Base-by-base conservation (phyloP, 2,329 filamentous ascomycete genomes). In the Botryotinia calthae region DNA sequence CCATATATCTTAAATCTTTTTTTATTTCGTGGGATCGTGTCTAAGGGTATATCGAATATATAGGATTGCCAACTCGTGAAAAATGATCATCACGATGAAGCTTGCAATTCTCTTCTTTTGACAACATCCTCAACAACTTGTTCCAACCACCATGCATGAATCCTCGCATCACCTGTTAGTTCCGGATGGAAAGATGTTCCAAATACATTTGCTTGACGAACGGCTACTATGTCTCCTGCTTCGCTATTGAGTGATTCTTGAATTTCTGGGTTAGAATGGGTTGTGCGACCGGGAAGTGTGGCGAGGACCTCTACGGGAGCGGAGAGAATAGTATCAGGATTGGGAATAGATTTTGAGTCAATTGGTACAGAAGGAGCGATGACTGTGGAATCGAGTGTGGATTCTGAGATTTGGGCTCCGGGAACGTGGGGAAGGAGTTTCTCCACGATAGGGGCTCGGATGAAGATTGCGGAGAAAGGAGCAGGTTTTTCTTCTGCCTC, bases 131-230 rank as follows among this genome's bases (percentile, higher is more conserved):
- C 80, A 67, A 86, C 79, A 46, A 94, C 92, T 82, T 95, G 89
- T 77, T 87, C 84, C 80, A 99, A 80, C 96, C 96, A 99, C 96
- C 96, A 98, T 7, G 89, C 86, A 82, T 99, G 96, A 79, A 98
- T 97, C 72, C 96, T 88, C 72, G 90, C 85, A 83, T 99, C 96
- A 12, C 90, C 88, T 0, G 95, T 98, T 81, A 99, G 82, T 82
- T 99, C 96, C 0, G 96, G 96, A 79, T 98, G 96, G 80, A 98
- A 99, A 79, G 95, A 98, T 4, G 93, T 98, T 6, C 94, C 96
- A 78, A 98, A 92, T 0, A 97, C 91, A 82, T 98, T 98, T 0
- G 92, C 93, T 83, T 98, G 95, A 76, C 88, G 87, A 48, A 98
- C 93, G 0, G 95, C 95, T 68, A 98, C 90, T 69, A 98, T 95